A percentile compares a stretch with the other conserved stretches of the same genome.
These are phyloP conservation scores for Pseudocercospora eumusae DNA, from an alignment of 2,329 filamentous ascomycete species.

Conservation along the genomic window DNA sequence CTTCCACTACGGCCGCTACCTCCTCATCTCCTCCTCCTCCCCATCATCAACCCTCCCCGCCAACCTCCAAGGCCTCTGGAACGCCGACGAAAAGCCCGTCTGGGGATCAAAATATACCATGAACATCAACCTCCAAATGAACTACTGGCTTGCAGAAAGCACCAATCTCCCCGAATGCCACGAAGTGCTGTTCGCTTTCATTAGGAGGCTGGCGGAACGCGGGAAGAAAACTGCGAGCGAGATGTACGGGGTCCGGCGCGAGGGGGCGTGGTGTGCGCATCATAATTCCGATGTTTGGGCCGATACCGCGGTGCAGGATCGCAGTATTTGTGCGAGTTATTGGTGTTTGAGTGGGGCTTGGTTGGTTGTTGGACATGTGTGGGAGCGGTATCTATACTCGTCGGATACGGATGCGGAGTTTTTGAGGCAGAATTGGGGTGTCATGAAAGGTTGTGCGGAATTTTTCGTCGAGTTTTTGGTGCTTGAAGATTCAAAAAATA, in stretches of 20 bases:
- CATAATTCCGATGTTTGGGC: slow-evolving; percentile 10
- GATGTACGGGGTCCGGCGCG: neutral
- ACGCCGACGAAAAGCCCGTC: slow-evolving; percentile 46
- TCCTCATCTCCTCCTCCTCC: slow-evolving; percentile 58
- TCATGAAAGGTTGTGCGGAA: neutral
- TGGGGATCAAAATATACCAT: slow-evolving; percentile 61
- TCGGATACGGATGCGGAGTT: neutral
- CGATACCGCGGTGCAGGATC: neutral
- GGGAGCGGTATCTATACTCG: neutral
- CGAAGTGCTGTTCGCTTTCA: neutral
- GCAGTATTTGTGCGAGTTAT: slow-evolving; percentile 6
- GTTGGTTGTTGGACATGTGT: neutral
- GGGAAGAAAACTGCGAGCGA: slow-evolving; percentile 1
- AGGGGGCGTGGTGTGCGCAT: neutral
- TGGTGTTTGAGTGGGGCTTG: slow-evolving; percentile 6
- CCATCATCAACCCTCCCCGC: slow-evolving; percentile 56
- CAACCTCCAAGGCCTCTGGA: slow-evolving; percentile 61
- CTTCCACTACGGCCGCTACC: slow-evolving; percentile 57
- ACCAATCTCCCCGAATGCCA: slow-evolving; percentile 42
- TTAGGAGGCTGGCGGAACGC: neutral
- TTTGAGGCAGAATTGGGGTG: neutral
- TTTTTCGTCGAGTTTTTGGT: neutral
- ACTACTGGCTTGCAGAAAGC: slow-evolving; percentile 59
- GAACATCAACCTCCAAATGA: slow-evolving; percentile 65
- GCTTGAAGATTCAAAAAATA: neutral